A percentile compares a stretch with the other conserved stretches of the same genome.
Conservation (phyloP, 768 basidiomycete genomes). For the Mycena albidolilacea region DNA sequence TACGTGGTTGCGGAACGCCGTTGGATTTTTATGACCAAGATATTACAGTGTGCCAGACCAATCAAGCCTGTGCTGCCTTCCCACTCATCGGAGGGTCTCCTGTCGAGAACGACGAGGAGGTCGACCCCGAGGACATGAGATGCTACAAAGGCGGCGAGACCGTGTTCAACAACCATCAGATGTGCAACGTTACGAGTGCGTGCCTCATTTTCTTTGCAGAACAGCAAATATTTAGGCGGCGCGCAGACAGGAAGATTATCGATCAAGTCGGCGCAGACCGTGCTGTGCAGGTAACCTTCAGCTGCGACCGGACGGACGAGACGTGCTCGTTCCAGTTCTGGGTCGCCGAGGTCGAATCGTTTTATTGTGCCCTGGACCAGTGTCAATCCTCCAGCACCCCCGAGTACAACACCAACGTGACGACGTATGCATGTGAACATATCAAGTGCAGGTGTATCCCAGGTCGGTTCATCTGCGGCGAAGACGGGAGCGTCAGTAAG, state of each 20-base stretch:
- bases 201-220: constrained; percentile 31
- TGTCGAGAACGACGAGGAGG: constrained; percentile 54
- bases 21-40: neutral
- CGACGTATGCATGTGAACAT: constrained; percentile 84
- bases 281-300: constrained; percentile 97
- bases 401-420: constrained; percentile 79
- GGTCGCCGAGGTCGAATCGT: constrained; percentile 95
- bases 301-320: constrained; percentile 75
- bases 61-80: constrained; percentile 86
- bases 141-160: constrained; percentile 96
- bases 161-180: constrained; percentile 96
- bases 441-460: constrained; percentile 96
- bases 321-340: constrained; percentile 98
- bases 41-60: constrained; percentile 84
- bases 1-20: constrained; percentile 50
- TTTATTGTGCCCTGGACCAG: constrained; percentile 89
- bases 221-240: constrained; percentile 1
- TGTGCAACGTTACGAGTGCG: constrained; percentile 98
- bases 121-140: constrained; percentile 77
- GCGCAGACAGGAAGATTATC: constrained; percentile 91
- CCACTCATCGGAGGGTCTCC: constrained; percentile 67
- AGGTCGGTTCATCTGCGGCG: constrained; percentile 94
- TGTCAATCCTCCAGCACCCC: constrained; percentile 67
- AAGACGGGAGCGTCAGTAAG: constrained; percentile 93
- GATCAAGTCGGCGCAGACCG: constrained; percentile 91